Evolutionary conservation across 225 moss, liverwort and hornwort species (phyloP).

Genomic region (Neckera pumila): DNA sequence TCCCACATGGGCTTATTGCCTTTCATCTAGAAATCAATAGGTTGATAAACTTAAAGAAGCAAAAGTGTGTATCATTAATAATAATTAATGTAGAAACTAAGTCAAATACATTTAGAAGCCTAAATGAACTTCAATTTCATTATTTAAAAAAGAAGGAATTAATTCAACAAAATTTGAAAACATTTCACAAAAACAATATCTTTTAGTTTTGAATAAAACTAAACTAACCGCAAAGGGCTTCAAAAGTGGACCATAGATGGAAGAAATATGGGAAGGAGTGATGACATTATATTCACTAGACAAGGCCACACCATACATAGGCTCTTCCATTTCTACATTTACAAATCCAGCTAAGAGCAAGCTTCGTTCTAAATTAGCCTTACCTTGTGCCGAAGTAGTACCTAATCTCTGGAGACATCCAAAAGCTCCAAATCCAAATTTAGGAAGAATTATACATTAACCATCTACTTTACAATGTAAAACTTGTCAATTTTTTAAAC

Average conservation of each 20-base stretch:
- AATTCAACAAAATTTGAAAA: background rate
- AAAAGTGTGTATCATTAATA: background rate
- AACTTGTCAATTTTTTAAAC: background rate
- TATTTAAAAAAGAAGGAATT: too few relatives aligned
- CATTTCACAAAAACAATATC: background rate
- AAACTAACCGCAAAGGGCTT: slow-evolving; percentile 36
- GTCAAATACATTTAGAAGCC: background rate
- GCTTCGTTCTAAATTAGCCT: slow-evolving; percentile 35
- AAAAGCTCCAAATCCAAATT: background rate
- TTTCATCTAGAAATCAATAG: slow-evolving; percentile 21
- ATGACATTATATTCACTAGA: slow-evolving; percentile 1
- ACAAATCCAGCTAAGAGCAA: slow-evolving; percentile 59
- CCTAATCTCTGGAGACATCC: slow-evolving; percentile 14
- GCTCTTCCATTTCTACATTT: slow-evolving; percentile 15
- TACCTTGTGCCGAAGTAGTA: slow-evolving; percentile 13
- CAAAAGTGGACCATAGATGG: slow-evolving; percentile 22
- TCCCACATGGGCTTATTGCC: slow-evolving; percentile 60
- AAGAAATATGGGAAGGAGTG: background rate
- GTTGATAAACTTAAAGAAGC: background rate
- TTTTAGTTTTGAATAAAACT: background rate
- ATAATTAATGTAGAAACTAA: background rate
- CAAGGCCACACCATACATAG: slow-evolving; percentile 34
- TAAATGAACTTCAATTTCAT: background rate
- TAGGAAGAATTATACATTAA: background rate
- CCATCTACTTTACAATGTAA: too few relatives aligned